Percentiles rank a stretch among this genome's conserved stretches.
Conservation (phyloP, 148 eudicot genomes). For the Dysphania ambrosioides region DNA sequence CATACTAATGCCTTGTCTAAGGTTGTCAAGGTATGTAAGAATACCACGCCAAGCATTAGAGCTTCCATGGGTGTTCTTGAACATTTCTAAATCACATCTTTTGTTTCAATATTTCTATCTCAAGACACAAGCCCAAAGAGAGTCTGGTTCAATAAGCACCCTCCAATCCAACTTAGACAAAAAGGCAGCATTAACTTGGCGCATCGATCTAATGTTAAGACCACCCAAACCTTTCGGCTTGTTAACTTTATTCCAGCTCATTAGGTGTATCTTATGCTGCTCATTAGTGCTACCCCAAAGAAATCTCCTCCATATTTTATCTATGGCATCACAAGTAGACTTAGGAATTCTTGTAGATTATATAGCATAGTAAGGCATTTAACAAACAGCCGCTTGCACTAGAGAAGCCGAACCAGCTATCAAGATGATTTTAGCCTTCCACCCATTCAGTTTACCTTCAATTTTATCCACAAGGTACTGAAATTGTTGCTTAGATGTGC, state of each 20-base stretch:
- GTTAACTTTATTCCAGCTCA: background rate
- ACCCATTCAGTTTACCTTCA: background rate
- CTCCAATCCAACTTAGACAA: background rate
- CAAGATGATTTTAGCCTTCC: background rate
- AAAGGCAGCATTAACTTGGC: background rate
- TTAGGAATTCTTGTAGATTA: background rate
- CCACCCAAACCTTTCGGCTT: background rate
- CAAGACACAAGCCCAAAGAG: background rate
- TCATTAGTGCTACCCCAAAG: background rate
- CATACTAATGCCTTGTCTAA: background rate
- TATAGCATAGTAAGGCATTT: background rate
- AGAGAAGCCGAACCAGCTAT: background rate
- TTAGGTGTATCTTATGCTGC: background rate
- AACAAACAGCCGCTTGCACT: background rate
- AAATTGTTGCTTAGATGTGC: background rate
- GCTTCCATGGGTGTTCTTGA: rapidly evolving
- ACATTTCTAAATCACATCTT: background rate
- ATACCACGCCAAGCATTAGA: background rate
- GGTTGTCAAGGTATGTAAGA: too few relatives aligned
- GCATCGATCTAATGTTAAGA: background rate
- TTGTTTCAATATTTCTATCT: background rate
- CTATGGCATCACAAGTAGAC: background rate
- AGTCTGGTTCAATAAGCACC: background rate
- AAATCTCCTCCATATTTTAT: background rate
- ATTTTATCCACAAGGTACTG: background rate